Evolutionary conservation across 805 yeast genomes (phyloP).

Genomic region (Starmerella tilneyi): DNA sequence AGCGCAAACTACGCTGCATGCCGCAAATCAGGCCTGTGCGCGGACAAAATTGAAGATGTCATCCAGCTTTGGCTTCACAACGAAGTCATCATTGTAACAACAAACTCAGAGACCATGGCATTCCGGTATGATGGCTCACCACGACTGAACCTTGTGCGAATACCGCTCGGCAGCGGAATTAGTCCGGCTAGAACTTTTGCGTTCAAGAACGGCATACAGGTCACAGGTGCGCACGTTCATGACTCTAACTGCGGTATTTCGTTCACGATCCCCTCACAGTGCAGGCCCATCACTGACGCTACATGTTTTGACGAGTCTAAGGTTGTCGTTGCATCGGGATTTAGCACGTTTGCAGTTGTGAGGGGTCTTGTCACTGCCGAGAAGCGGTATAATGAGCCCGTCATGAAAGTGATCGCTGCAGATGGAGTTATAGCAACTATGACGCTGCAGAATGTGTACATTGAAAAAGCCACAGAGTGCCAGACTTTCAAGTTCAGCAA

Average conservation of each 20-base stretch:
- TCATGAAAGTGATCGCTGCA: background rate
- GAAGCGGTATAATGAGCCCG: background rate
- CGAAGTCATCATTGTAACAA: background rate
- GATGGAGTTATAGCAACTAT: background rate
- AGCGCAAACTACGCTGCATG: background rate
- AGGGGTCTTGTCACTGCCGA: background rate
- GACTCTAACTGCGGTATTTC: background rate
- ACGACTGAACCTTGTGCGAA: background rate
- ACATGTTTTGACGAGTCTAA: background rate
- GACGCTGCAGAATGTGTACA: background rate
- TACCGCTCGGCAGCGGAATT: background rate
- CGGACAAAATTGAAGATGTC: background rate
- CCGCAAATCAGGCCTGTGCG: background rate
- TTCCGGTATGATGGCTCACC: constrained; percentile 1
- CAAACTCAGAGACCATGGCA: background rate
- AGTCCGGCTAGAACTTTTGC: background rate
- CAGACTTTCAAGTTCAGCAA: background rate
- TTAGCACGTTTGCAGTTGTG: background rate
- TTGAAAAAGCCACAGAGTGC: background rate
- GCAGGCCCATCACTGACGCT: constrained; percentile 1
- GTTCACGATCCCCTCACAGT: background rate
- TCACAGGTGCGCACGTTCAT: background rate
- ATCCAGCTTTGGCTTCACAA: background rate
- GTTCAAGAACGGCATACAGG: background rate
- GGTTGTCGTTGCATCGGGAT: background rate